Evolutionary conservation across 78 protist species (phyloP).

Genomic region (Dictyostelium purpureum): DNA sequence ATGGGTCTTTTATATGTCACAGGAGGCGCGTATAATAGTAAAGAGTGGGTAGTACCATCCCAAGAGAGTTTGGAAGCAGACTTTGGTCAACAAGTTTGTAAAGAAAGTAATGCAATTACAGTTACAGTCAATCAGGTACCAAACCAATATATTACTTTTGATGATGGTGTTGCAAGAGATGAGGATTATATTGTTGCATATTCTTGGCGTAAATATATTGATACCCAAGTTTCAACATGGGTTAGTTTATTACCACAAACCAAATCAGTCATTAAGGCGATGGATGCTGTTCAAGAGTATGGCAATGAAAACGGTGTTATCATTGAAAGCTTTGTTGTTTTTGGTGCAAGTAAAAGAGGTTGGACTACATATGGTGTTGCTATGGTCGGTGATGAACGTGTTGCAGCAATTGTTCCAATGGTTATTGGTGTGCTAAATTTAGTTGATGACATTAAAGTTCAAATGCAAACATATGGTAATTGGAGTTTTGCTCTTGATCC

Average conservation of each 20-base stretch:
- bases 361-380: constrained; percentile 61
- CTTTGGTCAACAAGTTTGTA: background rate
- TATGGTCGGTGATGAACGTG: constrained; percentile 54
- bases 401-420: constrained; percentile 64
- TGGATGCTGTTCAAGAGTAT: constrained; percentile 36
- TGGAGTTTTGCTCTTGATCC: constrained; percentile 28
- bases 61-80: background rate
- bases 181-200: constrained; percentile 55
- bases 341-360: constrained; percentile 62
- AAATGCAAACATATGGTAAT: constrained; percentile 21
- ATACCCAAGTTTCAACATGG: background rate
- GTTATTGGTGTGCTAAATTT: constrained; percentile 42
- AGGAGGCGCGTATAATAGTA: background rate
- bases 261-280: background rate
- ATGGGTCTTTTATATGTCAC: background rate
- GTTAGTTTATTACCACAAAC: constrained; percentile 27
- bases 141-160: constrained; percentile 34
- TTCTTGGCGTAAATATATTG: constrained; percentile 35
- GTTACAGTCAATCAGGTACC: background rate
- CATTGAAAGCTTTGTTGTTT: constrained; percentile 10
- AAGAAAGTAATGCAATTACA: background rate
- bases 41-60: background rate
- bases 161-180: background rate
- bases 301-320: background rate
- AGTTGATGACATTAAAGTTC: constrained; percentile 4